Percentiles rank a stretch among this genome's conserved stretches.
Evolutionary conservation across 2,329 filamentous ascomycete genomes (phyloP).

Genomic region (Trichoderma oligosporum): DNA sequence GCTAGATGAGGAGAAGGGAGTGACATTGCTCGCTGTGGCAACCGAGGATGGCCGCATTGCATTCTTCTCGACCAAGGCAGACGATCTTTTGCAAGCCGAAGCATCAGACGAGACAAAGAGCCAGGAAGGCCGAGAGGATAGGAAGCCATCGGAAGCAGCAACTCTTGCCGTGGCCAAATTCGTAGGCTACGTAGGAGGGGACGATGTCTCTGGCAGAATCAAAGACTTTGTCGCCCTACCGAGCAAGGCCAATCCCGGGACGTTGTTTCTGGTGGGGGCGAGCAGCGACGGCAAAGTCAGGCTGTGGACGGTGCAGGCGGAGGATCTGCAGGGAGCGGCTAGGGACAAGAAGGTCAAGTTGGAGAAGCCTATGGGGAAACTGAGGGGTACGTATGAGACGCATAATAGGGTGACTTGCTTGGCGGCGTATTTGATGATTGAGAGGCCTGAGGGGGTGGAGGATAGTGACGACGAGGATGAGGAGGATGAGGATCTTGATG

Average conservation of each 20-base stretch:
- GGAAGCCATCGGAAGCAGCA: constrained; percentile 29
- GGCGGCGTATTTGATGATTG: constrained; percentile 79
- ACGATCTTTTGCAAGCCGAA: constrained; percentile 39
- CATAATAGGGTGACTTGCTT: constrained; percentile 87
- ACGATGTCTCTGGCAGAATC: constrained; percentile 66
- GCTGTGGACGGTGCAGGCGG: constrained; percentile 62
- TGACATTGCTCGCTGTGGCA: constrained; percentile 65
- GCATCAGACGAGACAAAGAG: not conserved
- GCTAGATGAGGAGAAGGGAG: constrained; percentile 40
- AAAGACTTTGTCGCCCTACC: constrained; percentile 79
- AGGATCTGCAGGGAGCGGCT: constrained; percentile 38
- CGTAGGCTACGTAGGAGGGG: constrained; percentile 75
- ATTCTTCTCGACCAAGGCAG: constrained; percentile 68
- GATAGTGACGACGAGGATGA: constrained; percentile 54
- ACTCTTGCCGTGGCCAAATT: constrained; percentile 58
- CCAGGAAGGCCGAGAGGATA: constrained; percentile 29
- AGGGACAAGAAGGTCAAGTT: constrained; percentile 24
- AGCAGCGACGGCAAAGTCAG: constrained; percentile 85
- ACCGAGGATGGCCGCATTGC: constrained; percentile 88
- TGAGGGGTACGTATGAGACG: constrained; percentile 78
- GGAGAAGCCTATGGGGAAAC: constrained; percentile 50
- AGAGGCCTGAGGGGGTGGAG: constrained; percentile 57
- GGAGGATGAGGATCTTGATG: constrained; percentile 40
- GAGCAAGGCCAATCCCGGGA: constrained; percentile 36
- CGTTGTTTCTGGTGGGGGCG: constrained; percentile 62